Evolutionary conservation across 2,329 filamentous ascomycete genomes (phyloP).

Genomic region (Thelonectria olida): DNA sequence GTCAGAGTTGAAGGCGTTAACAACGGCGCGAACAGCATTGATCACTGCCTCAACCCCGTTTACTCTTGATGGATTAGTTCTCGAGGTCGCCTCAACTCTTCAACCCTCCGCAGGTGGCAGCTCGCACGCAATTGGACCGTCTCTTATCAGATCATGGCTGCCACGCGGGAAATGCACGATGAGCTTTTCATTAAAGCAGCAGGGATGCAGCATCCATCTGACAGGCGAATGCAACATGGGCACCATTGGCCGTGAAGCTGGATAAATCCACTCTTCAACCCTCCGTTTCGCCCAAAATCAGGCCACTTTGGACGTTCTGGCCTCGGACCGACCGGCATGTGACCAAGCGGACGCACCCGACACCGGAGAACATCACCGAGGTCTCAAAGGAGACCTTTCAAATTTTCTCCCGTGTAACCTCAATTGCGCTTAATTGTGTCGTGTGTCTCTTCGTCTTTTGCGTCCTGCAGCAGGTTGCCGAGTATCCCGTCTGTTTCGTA

Average conservation of each 20-base stretch:
- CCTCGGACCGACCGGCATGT: slow-evolving; percentile 24
- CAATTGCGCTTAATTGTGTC: background rate
- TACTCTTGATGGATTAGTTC: background rate
- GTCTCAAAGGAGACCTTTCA: background rate
- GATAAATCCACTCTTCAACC: slow-evolving; percentile 13
- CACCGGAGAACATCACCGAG: slow-evolving; percentile 21
- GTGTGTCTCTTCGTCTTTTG: background rate
- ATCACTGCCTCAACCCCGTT: no score
- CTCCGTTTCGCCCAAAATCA: slow-evolving; percentile 10
- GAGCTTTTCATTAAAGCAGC: background rate
- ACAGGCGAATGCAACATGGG: slow-evolving; percentile 13
- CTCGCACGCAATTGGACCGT: background rate
- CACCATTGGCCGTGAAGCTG: background rate
- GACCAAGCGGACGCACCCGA: slow-evolving; percentile 19
- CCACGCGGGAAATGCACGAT: slow-evolving; percentile 14
- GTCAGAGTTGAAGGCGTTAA: no score
- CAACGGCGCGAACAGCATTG: no score
- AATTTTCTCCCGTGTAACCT: slow-evolving; percentile 10
- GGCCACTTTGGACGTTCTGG: slow-evolving; percentile 17
- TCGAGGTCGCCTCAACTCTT: background rate
- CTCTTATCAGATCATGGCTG: slow-evolving; percentile 12
- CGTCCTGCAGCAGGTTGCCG: slow-evolving; percentile 3
- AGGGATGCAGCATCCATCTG: slow-evolving; percentile 7
- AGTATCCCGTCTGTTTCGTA: background rate
- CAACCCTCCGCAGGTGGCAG: background rate